These are phyloP conservation scores for Helianthus annuus DNA, from an alignment of 129 eudicot species.

Conservation along the genomic window DNA sequence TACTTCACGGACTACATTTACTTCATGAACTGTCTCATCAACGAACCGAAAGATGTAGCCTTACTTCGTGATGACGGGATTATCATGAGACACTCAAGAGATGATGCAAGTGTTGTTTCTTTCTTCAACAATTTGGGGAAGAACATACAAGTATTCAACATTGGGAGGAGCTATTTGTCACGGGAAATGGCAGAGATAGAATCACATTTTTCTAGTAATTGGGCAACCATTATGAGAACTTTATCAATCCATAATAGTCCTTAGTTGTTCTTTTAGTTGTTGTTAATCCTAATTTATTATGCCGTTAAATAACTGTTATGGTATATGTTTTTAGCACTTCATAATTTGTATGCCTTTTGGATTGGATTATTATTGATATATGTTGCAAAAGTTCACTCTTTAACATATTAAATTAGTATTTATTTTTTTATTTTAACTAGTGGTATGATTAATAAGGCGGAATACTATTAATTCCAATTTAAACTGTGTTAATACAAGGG, in stretches of 20 bases:
- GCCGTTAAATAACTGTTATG: too few species aligned
- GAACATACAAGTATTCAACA: conserved; percentile 6
- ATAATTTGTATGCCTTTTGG: too few species aligned
- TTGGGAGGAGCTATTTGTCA: conserved; percentile 9
- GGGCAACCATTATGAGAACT: conserved; percentile 28
- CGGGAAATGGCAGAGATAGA: conserved; percentile 17
- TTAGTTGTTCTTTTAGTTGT: conserved; percentile 7
- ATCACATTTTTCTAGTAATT: conserved; percentile 6
- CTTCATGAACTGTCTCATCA: conserved; percentile 32
- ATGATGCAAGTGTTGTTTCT: conserved; percentile 22
- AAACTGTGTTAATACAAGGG: too few species aligned
- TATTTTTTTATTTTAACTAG: too few species aligned
- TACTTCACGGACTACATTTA: conserved; percentile 28
- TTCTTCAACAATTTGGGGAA: conserved; percentile 18
- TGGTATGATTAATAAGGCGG: too few species aligned
- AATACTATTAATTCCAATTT: too few species aligned
- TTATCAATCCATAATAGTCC: conserved; percentile 21
- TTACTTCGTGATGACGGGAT: conserved; percentile 29
- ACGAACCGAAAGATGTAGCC: conserved; percentile 25
- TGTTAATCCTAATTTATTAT: background rate
- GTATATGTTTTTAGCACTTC: too few species aligned
- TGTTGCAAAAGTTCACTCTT: too few species aligned
- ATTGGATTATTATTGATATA: too few species aligned
- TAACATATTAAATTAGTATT: too few species aligned
- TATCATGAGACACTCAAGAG: conserved; percentile 10